These are phyloP conservation scores for Veloporphyrellus conicus DNA, from an alignment of 1,284 basidiomycete genomes.

Conservation along the genomic window DNA sequence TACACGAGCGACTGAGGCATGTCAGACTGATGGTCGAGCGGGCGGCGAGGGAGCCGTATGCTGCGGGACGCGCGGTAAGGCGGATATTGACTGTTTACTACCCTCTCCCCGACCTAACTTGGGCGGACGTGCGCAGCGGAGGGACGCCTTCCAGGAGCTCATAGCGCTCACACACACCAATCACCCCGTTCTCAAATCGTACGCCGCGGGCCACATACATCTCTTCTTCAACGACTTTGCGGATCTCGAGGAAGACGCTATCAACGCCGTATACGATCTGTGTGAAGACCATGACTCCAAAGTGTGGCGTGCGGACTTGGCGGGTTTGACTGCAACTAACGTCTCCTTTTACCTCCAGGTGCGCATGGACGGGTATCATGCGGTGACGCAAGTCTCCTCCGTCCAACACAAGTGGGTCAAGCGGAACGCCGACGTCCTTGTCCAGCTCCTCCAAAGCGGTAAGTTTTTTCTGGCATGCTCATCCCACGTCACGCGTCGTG, in stretches of 20 bases:
- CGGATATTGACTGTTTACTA: constrained; percentile 1
- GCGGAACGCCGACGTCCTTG: constrained; percentile 66
- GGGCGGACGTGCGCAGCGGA: constrained; percentile 17
- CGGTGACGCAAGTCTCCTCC: constrained; percentile 60
- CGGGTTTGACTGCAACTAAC: constrained; percentile 9
- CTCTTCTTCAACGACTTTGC: constrained; percentile 61
- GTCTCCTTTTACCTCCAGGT: constrained; percentile 42
- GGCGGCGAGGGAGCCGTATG: constrained; percentile 18
- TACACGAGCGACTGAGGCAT: constrained; percentile 17
- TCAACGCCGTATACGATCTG: constrained; percentile 70
- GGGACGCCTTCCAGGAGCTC: constrained; percentile 25
- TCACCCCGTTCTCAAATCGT: constrained; percentile 40
- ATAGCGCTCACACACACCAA: constrained; percentile 27
- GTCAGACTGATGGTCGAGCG: constrained; percentile 23
- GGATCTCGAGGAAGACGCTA: constrained; percentile 65
- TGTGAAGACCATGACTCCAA: constrained; percentile 63
- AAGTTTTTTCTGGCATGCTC: constrained; percentile 27
- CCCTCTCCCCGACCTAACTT: constrained; percentile 3
- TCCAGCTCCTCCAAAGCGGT: constrained; percentile 73
- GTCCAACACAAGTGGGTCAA: constrained; percentile 57
- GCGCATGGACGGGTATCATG: constrained; percentile 60
- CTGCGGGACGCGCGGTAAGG: constrained; percentile 22
- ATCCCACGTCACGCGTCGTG: not conserved
- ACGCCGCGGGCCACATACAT: constrained; percentile 56
- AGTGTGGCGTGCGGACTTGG: constrained; percentile 34